A percentile compares a stretch with the other conserved stretches of the same genome.
Conservation (phyloP, 2,329 filamentous ascomycete species). For the Colletotrichum eleusines region DNA sequence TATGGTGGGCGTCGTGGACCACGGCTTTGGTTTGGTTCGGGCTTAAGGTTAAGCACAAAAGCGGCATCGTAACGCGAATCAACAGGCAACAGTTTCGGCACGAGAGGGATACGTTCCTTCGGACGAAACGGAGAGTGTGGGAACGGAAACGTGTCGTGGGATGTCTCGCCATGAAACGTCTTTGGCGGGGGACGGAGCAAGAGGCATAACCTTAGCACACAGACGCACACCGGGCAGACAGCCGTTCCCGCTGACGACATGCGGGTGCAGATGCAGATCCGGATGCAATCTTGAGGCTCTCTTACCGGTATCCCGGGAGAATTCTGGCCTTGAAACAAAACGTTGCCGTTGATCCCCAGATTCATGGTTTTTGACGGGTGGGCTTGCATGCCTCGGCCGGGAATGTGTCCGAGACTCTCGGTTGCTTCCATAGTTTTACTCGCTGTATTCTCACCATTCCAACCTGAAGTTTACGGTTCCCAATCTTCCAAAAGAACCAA, state of each 20-base stretch:
- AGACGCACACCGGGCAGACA: slow-evolving; percentile 8
- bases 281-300: slow-evolving; percentile 28
- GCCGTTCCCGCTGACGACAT: not conserved
- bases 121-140: slow-evolving; percentile 1
- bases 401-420: slow-evolving; percentile 11
- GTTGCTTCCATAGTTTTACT: slow-evolving; percentile 1
- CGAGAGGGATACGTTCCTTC: not conserved
- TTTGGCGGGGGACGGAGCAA: not conserved
- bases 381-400: slow-evolving; percentile 10
- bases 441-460: slow-evolving; percentile 2
- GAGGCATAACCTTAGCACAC: slow-evolving; percentile 1
- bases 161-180: slow-evolving; percentile 32
- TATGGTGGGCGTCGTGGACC: slow-evolving; percentile 3
- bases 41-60: slow-evolving; percentile 4
- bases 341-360: not conserved
- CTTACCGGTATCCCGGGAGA: slow-evolving; percentile 23
- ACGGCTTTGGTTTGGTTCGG: slow-evolving; percentile 20
- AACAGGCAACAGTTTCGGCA: not conserved
- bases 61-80: slow-evolving; percentile 20
- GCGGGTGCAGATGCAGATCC: slow-evolving; percentile 7
- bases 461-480: slow-evolving; percentile 3
- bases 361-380: not conserved
- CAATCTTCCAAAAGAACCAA: slow-evolving; percentile 33
- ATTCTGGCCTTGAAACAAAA: slow-evolving; percentile 30
- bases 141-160: not conserved